A percentile compares a stretch with the other conserved stretches of the same genome.
Conservation (phyloP, 164 flowering plant genomes). For the Nelumbo lutea region DNA sequence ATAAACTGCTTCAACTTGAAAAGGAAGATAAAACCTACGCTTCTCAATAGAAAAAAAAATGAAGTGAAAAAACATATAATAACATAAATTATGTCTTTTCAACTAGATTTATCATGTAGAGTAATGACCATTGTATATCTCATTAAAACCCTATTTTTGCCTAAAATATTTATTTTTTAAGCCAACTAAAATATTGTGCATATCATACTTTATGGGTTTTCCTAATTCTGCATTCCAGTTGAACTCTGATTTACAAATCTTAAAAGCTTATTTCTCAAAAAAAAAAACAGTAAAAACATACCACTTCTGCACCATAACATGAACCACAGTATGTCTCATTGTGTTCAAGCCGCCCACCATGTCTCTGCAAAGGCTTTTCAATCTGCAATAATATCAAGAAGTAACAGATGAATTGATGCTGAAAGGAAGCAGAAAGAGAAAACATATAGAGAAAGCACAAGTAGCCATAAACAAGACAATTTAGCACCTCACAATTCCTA, state of each 20-base stretch:
- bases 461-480: neutral
- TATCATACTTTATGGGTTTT: neutral
- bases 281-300: constrained; percentile 21
- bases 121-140: too few relatives aligned
- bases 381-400: constrained; percentile 33
- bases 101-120: neutral
- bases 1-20: too few relatives aligned
- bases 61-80: neutral
- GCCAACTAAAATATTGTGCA: neutral
- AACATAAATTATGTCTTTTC: neutral
- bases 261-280: too few relatives aligned
- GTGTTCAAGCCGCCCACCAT: constrained; percentile 95
- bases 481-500: neutral
- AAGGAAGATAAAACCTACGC: too few relatives aligned
- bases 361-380: constrained; percentile 82
- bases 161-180: neutral
- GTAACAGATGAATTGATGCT: neutral
- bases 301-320: constrained; percentile 85
- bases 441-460: neutral
- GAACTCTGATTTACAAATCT: too few relatives aligned
- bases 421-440: neutral
- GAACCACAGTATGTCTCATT: constrained; percentile 95
- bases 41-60: neutral
- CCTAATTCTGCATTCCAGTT: too few relatives aligned
- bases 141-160: neutral